These are phyloP conservation scores for Hymenoscyphus albidus DNA, from an alignment of 2,329 filamentous ascomycete genomes.

Conservation along the genomic window DNA sequence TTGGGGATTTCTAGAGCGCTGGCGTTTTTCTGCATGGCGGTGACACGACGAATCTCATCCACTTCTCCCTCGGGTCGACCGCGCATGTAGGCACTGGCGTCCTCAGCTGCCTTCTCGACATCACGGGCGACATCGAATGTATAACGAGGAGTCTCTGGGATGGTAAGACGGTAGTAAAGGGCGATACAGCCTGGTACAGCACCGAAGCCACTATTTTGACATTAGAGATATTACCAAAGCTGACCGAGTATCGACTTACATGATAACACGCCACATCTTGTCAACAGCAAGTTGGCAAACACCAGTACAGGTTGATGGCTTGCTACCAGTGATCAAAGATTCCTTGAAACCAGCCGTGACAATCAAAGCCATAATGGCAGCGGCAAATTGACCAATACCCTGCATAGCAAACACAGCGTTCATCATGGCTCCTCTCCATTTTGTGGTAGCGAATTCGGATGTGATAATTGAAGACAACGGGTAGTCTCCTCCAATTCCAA, in stretches of 20 bases:
- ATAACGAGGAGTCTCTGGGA: conserved; percentile 84
- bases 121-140: conserved; percentile 80
- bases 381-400: conserved; percentile 75
- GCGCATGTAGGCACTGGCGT: conserved; percentile 68
- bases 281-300: conserved; percentile 67
- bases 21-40: conserved; percentile 50
- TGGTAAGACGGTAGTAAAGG: conserved; percentile 78
- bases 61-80: conserved; percentile 59
- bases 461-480: conserved; percentile 81
- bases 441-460: conserved; percentile 80
- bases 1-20: conserved; percentile 59
- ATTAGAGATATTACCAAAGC: neutral
- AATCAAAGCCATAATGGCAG: conserved; percentile 72
- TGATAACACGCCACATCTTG: conserved; percentile 82
- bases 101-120: conserved; percentile 67
- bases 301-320: conserved; percentile 55
- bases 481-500: conserved; percentile 75
- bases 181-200: conserved; percentile 76
- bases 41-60: conserved; percentile 63
- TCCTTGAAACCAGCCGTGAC: conserved; percentile 68
- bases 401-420: conserved; percentile 84
- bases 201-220: conserved; percentile 49
- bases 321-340: conserved; percentile 51
- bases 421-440: conserved; percentile 86
- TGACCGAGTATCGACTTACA: conserved; percentile 35